phyloP scores from a whole-genome alignment of 805 yeast genomes.

The Sugiyamaella valdiviana region DNA sequence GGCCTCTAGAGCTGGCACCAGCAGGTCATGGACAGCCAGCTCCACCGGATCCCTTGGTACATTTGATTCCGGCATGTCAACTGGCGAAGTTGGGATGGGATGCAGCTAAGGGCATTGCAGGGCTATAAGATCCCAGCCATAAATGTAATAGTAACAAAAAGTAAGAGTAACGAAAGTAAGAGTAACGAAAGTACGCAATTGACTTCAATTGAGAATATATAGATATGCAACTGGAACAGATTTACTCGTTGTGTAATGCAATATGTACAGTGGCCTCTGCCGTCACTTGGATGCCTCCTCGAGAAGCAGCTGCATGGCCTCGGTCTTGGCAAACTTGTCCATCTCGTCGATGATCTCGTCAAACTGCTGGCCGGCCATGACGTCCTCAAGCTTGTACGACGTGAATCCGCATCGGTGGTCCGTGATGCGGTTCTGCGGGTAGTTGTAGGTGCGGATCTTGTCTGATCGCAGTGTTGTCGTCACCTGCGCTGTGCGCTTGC shows the following conservation, averaged over 20 bases:
- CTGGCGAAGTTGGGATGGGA: too few species aligned
- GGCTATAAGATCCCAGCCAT: too few species aligned
- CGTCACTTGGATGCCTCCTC: constrained; percentile 2
- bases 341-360: constrained; percentile 52
- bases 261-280: too few species aligned
- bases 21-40: constrained; percentile 12
- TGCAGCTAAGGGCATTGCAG: too few species aligned
- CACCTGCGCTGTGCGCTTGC: constrained; percentile 74
- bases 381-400: constrained; percentile 65
- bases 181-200: too few species aligned
- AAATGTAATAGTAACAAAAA: too few species aligned
- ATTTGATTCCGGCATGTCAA: constrained; percentile 1
- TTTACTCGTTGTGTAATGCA: too few species aligned
- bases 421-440: constrained; percentile 84
- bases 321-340: constrained; percentile 41
- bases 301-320: constrained; percentile 38
- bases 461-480: constrained; percentile 85
- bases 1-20: constrained; percentile 19
- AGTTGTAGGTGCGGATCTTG: constrained; percentile 89
- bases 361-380: constrained; percentile 53
- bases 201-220: too few species aligned
- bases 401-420: constrained; percentile 87
- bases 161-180: too few species aligned
- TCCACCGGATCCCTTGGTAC: constrained; percentile 13
- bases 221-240: too few species aligned